A percentile compares a stretch with the other conserved stretches of the same genome.
Conservation (phyloP, 257 asterid genomes). For the Jaltomata sinuosa region DNA sequence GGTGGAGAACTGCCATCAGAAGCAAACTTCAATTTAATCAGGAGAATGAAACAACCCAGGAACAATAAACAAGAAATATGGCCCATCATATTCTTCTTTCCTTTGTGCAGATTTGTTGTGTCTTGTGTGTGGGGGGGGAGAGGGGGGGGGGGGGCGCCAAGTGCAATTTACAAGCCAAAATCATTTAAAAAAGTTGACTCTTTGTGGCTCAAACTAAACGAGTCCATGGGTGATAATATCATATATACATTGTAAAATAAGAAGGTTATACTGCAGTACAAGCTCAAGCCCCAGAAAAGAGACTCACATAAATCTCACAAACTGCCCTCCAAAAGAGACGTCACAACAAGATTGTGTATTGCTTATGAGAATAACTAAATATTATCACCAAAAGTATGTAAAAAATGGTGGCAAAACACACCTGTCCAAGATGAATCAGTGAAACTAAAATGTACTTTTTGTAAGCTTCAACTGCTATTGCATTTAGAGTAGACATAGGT, state of each 20-base stretch:
- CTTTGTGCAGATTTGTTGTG: neutral
- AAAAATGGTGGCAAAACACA: conserved; percentile 12
- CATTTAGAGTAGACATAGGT: conserved; percentile 75
- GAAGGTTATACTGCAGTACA: neutral
- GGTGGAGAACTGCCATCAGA: conserved; percentile 60
- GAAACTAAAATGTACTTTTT: conserved; percentile 81
- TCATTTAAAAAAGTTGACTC: neutral
- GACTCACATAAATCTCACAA: neutral
- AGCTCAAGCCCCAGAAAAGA: neutral
- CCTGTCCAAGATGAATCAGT: conserved; percentile 92
- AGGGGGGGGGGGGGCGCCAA: neutral
- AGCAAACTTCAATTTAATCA: neutral
- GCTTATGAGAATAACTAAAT: neutral
- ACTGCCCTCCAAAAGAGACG: neutral
- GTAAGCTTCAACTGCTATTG: conserved; percentile 95
- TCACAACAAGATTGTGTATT: neutral
- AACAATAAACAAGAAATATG: neutral
- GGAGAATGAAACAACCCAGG: neutral
- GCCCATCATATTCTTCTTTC: neutral
- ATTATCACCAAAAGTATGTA: neutral
- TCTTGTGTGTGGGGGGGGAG: neutral
- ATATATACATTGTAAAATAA: neutral
- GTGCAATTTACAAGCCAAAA: neutral
- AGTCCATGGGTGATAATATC: neutral
- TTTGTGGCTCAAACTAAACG: neutral